phyloP scores from a whole-genome alignment of 495 filamentous ascomycete genomes.

The Hypomontagnella submonticulosa region DNA sequence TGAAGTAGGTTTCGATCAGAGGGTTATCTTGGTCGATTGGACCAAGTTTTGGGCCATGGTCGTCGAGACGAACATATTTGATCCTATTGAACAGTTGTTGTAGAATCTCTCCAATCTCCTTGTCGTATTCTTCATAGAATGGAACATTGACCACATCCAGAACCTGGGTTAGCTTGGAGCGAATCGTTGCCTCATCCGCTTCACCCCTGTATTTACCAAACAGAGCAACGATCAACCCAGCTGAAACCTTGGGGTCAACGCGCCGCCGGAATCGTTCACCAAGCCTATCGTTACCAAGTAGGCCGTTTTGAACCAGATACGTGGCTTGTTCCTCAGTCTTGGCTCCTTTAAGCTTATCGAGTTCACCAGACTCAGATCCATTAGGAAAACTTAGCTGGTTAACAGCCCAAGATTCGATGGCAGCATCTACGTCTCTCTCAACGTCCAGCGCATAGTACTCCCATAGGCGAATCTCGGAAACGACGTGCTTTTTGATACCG shows the following conservation, averaged over 20 bases:
- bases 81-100: conserved; percentile 93
- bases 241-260: conserved; percentile 73
- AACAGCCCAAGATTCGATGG: conserved; percentile 75
- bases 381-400: conserved; percentile 62
- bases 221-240: conserved; percentile 73
- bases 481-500: conserved; percentile 79
- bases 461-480: conserved; percentile 84
- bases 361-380: conserved; percentile 52
- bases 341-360: conserved; percentile 57
- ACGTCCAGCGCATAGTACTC: conserved; percentile 91
- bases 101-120: conserved; percentile 81
- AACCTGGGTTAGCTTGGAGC: conserved; percentile 65
- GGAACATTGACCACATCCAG: conserved; percentile 87
- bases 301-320: conserved; percentile 64
- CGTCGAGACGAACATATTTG: conserved; percentile 91
- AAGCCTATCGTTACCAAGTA: conserved; percentile 74
- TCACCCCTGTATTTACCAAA: conserved; percentile 73
- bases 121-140: conserved; percentile 91
- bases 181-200: conserved; percentile 58
- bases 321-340: conserved; percentile 62
- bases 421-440: conserved; percentile 72
- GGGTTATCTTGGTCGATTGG: conserved; percentile 79
- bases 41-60: conserved; percentile 88
- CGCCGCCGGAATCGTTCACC: conserved; percentile 80
- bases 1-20: conserved; percentile 96